phyloP scores from a whole-genome alignment of 345 rosid genomes.

The Ceriops zippeliana region DNA sequence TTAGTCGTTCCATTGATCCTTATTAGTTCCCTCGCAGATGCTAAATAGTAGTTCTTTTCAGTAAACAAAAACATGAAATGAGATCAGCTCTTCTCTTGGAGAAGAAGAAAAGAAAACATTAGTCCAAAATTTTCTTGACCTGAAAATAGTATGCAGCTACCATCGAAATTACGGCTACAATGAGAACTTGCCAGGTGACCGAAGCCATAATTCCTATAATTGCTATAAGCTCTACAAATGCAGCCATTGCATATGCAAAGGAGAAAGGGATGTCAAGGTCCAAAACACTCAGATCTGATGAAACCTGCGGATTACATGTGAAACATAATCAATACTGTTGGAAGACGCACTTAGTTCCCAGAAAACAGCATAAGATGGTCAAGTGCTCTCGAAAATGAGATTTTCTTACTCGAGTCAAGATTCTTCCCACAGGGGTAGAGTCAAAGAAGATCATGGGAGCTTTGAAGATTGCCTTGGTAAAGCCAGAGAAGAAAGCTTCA shows the following conservation, averaged over 20 bases:
- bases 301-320: conserved; percentile 17
- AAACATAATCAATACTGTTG: neutral
- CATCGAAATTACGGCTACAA: conserved; percentile 24
- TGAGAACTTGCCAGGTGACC: conserved; percentile 30
- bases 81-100: neutral
- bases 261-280: conserved; percentile 28
- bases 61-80: neutral
- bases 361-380: neutral
- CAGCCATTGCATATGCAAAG: conserved; percentile 2
- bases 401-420: conserved; percentile 37
- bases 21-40: conserved; percentile 74
- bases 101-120: neutral
- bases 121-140: conserved; percentile 7
- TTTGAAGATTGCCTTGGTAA: conserved; percentile 30
- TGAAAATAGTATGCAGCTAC: conserved; percentile 14
- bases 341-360: neutral
- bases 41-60: conserved; percentile 60
- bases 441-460: conserved; percentile 48
- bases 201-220: conserved; percentile 24
- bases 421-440: conserved; percentile 45
- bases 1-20: conserved; percentile 90
- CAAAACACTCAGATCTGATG: conserved; percentile 30
- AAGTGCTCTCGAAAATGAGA: neutral
- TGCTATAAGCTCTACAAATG: conserved; percentile 10
- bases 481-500: conserved; percentile 24